These are phyloP conservation scores for Dactylonectria macrodidyma DNA, from an alignment of 2,329 filamentous ascomycete species.

Conservation along the genomic window DNA sequence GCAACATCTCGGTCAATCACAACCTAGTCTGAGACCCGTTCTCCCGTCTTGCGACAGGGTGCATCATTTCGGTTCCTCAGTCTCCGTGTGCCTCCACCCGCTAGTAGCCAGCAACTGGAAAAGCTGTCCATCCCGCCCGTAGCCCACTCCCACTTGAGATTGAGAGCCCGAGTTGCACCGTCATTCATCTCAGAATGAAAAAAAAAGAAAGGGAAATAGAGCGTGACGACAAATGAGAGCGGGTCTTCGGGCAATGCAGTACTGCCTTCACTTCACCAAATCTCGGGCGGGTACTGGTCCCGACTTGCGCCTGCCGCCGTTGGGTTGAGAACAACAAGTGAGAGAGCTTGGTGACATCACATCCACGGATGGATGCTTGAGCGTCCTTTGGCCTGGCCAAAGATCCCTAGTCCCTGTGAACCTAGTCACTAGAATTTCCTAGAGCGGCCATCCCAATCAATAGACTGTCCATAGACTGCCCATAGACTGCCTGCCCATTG, in stretches of 20 bases:
- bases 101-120: slow-evolving; percentile 13
- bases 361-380: slow-evolving; percentile 3
- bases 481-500: too few relatives aligned
- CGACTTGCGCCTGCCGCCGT: slow-evolving; percentile 14
- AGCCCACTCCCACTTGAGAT: slow-evolving; percentile 18
- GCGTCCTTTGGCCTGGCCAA: slow-evolving; percentile 4
- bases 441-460: slow-evolving; percentile 30
- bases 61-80: slow-evolving; percentile 17
- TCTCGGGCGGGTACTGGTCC: not conserved
- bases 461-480: slow-evolving; percentile 14
- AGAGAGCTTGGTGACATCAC: not conserved
- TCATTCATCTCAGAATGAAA: slow-evolving; percentile 7
- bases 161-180: slow-evolving; percentile 4
- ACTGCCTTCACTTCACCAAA: slow-evolving; percentile 33
- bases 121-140: slow-evolving; percentile 24
- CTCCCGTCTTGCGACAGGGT: slow-evolving; percentile 26
- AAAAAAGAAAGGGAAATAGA: slow-evolving; percentile 17
- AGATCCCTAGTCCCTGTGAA: slow-evolving; percentile 18
- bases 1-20: slow-evolving; percentile 38
- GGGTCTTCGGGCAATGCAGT: slow-evolving; percentile 30
- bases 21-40: slow-evolving; percentile 26
- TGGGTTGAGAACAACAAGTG: not conserved
- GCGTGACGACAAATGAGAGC: slow-evolving; percentile 22
- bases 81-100: slow-evolving; percentile 17
- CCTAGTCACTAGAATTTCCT: slow-evolving; percentile 15